Evolutionary conservation across 192 early-diverging fungal genomes (phyloP).

Genomic region (Phycomyces blakesleeanus): DNA sequence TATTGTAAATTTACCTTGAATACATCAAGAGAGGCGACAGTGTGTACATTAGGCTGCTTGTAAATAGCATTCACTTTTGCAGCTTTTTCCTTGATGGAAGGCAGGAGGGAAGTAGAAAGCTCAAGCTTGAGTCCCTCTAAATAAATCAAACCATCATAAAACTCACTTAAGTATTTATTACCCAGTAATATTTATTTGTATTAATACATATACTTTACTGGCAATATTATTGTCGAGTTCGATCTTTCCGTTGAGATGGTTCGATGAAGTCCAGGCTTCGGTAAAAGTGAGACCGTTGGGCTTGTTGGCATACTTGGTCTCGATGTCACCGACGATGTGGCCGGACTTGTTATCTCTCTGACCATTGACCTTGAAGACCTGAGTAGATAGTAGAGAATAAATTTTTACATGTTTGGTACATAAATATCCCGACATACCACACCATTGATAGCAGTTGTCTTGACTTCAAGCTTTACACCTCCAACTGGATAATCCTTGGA

Average conservation of each 20-base stretch:
- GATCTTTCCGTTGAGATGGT: slow-evolving; percentile 87
- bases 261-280: slow-evolving; percentile 94
- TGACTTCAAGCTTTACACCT: slow-evolving; percentile 92
- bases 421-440: slow-evolving; percentile 62
- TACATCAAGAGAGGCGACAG: slow-evolving; percentile 84
- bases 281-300: slow-evolving; percentile 91
- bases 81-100: slow-evolving; percentile 76
- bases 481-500: slow-evolving; percentile 96
- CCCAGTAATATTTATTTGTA: not conserved
- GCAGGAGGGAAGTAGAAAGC: slow-evolving; percentile 77
- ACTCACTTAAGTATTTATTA: no score
- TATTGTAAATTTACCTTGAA: slow-evolving; percentile 65
- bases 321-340: slow-evolving; percentile 91
- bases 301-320: slow-evolving; percentile 97
- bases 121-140: slow-evolving; percentile 93
- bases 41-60: slow-evolving; percentile 94
- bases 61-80: slow-evolving; percentile 84
- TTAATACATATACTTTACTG: slow-evolving; percentile 26
- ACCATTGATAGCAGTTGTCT: slow-evolving; percentile 93
- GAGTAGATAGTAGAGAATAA: not conserved
- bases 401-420: no score
- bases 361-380: slow-evolving; percentile 96
- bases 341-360: slow-evolving; percentile 94
- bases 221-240: slow-evolving; percentile 93
- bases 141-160: no score